These are phyloP conservation scores for Eragrostis curvula DNA, from an alignment of 176 grass and related monocot genomes.

Conservation along the genomic window DNA sequence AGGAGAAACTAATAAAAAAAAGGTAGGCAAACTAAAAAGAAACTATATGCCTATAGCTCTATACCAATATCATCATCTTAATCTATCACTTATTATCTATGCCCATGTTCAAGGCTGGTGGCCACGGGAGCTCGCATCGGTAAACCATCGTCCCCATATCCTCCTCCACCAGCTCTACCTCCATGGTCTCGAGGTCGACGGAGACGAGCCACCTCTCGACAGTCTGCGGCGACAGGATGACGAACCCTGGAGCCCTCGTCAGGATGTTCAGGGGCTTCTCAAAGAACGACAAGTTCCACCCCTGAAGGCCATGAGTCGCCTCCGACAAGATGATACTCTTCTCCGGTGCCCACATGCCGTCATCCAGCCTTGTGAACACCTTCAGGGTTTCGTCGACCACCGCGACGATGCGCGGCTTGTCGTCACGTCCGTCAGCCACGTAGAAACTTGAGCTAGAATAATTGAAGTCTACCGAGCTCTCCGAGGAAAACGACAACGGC, in stretches of 20 bases:
- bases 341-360: neutral
- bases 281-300: neutral
- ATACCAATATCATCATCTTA: too few species aligned
- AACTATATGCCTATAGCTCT: too few species aligned
- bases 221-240: neutral
- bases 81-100: too few species aligned
- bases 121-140: neutral
- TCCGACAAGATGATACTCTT: neutral
- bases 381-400: neutral
- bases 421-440: neutral
- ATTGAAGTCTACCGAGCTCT: too few species aligned
- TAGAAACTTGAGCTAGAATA: neutral
- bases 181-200: neutral
- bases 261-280: neutral
- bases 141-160: too few species aligned
- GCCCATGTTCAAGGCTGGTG: neutral
- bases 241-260: neutral
- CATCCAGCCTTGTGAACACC: neutral
- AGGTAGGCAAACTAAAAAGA: too few species aligned
- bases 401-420: neutral
- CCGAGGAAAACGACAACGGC: neutral
- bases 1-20: too few species aligned
- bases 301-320: neutral
- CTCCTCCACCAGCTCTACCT: neutral
- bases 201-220: neutral